Percentiles rank a stretch among this genome's conserved stretches.
phyloP scores from a whole-genome alignment of 805 yeast species.

The Kodamaea lidongshanica region DNA sequence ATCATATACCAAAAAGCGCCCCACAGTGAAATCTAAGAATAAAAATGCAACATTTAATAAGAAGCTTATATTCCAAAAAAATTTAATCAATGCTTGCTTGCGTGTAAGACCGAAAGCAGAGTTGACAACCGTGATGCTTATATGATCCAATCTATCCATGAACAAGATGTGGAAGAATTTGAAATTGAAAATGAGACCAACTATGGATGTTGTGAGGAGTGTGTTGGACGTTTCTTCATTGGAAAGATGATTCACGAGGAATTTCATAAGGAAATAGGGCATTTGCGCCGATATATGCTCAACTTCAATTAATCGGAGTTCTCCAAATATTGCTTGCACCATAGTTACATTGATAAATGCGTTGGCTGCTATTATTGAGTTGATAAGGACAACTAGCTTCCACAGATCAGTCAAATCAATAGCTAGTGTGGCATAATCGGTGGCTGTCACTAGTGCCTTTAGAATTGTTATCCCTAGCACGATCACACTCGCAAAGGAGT shows the following conservation, averaged over 20 bases:
- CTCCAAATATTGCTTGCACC: slow-evolving; percentile 38
- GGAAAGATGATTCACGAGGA: slow-evolving; percentile 60
- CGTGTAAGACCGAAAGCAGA: not conserved
- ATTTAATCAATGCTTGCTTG: slow-evolving; percentile 23
- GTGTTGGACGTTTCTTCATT: slow-evolving; percentile 60
- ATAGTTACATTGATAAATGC: slow-evolving; percentile 4
- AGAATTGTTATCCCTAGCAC: slow-evolving; percentile 1
- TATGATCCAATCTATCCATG: slow-evolving; percentile 43
- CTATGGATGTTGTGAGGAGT: slow-evolving; percentile 40
- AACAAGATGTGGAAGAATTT: slow-evolving; percentile 77
- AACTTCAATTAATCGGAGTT: slow-evolving; percentile 63
- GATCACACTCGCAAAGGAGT: slow-evolving; percentile 2
- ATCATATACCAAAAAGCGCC: slow-evolving; percentile 51
- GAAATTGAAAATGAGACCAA: slow-evolving; percentile 28
- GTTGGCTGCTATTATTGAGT: slow-evolving; percentile 16
- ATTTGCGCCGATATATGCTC: slow-evolving; percentile 49
- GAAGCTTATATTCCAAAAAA: slow-evolving; percentile 35
- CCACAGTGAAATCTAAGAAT: slow-evolving; percentile 45
- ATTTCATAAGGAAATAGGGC: slow-evolving; percentile 34
- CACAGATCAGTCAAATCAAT: slow-evolving; percentile 27
- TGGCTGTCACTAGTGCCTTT: slow-evolving; percentile 10
- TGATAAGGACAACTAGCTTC: slow-evolving; percentile 23
- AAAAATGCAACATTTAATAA: slow-evolving; percentile 41
- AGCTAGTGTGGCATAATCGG: slow-evolving; percentile 19
- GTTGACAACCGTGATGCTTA: slow-evolving; percentile 25